Percentiles rank a stretch among this genome's conserved stretches.
These are phyloP conservation scores for Suillus variegatus DNA, from an alignment of 768 basidiomycete species.

Conservation along the genomic window DNA sequence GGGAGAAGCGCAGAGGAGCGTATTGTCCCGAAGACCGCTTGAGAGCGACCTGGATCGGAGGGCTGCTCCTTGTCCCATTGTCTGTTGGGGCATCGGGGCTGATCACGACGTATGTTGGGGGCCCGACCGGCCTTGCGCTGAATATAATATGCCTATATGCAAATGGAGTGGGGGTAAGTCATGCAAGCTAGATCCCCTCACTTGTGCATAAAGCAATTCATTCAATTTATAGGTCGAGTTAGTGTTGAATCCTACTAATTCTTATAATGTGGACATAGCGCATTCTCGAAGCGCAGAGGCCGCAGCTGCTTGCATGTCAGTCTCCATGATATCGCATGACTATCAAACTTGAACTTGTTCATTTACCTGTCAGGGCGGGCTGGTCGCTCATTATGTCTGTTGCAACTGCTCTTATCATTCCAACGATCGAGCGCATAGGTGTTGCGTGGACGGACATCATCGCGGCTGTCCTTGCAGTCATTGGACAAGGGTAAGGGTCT, in stretches of 20 bases:
- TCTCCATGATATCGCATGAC: background rate
- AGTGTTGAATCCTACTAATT: background rate
- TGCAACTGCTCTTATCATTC: conserved; percentile 49
- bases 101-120: conserved; percentile 46
- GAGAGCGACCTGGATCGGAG: conserved; percentile 45
- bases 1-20: conserved; percentile 45
- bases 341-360: background rate
- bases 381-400: conserved; percentile 45
- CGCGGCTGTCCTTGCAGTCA: conserved; percentile 45
- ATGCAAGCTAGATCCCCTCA: background rate
- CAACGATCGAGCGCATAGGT: conserved; percentile 50
- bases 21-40: conserved; percentile 69
- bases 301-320: conserved; percentile 53
- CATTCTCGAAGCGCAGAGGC: background rate
- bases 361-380: conserved; percentile 39
- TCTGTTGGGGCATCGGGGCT: conserved; percentile 49
- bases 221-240: background rate
- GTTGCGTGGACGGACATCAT: conserved; percentile 46
- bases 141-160: conserved; percentile 56
- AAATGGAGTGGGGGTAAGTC: conserved; percentile 59
- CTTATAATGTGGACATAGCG: background rate
- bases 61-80: conserved; percentile 47
- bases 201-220: background rate
- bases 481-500: conserved; percentile 48
- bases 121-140: conserved; percentile 44